Percentiles rank a stretch among this genome's conserved stretches.
These are phyloP conservation scores for Pezicula carpinea DNA, from an alignment of 2,329 filamentous ascomycete species.

Conservation along the genomic window DNA sequence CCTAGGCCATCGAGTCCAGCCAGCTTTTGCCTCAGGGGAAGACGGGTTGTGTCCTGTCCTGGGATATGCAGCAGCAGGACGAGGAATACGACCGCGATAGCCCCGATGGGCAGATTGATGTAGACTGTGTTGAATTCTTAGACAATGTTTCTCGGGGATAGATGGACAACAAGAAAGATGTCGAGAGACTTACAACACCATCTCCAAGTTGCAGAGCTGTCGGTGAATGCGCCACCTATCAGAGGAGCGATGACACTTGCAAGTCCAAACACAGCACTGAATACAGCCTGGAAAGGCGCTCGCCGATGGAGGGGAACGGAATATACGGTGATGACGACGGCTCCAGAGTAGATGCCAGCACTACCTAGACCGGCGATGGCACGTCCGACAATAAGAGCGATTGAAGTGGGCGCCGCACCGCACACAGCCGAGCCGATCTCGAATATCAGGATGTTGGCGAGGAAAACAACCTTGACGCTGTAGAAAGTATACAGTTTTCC, in stretches of 20 bases:
- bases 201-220: neutral
- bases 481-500: conserved; percentile 16
- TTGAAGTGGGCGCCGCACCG: conserved; percentile 37
- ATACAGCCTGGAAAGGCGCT: conserved; percentile 1
- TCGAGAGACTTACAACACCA: too few species aligned
- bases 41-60: conserved; percentile 47
- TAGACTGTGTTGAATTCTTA: too few species aligned
- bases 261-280: conserved; percentile 17
- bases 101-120: conserved; percentile 39
- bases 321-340: conserved; percentile 45
- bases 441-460: conserved; percentile 40
- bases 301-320: conserved; percentile 23
- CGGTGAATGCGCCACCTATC: conserved; percentile 15
- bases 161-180: too few species aligned
- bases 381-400: conserved; percentile 39
- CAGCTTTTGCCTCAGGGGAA: conserved; percentile 30
- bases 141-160: too few species aligned
- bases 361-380: conserved; percentile 45
- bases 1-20: conserved; percentile 40
- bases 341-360: conserved; percentile 41
- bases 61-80: conserved; percentile 57
- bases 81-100: conserved; percentile 50
- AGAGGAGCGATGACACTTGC: conserved; percentile 21
- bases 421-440: conserved; percentile 42
- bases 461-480: conserved; percentile 9